These are phyloP conservation scores for Talaromyces trachyspermus DNA, from an alignment of 495 filamentous ascomycete species.

Conservation along the genomic window DNA sequence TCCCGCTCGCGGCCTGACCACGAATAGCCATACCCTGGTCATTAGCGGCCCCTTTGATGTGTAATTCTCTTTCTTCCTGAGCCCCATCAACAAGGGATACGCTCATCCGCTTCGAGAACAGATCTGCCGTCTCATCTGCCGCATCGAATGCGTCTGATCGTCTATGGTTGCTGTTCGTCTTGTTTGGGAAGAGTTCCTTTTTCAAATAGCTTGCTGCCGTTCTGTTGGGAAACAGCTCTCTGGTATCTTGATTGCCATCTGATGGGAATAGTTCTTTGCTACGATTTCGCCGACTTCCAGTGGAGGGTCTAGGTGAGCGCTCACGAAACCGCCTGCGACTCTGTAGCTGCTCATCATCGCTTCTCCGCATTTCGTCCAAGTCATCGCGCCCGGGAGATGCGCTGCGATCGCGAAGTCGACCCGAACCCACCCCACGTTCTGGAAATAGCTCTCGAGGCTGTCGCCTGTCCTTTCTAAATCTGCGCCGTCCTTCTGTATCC, in stretches of 20 bases:
- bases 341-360: conserved; percentile 30
- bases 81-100: conserved; percentile 45
- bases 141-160: conserved; percentile 59
- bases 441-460: conserved; percentile 48
- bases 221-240: conserved; percentile 46
- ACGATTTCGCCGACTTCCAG: conserved; percentile 21
- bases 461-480: conserved; percentile 21
- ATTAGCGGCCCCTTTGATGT: conserved; percentile 55
- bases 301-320: conserved; percentile 26
- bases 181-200: conserved; percentile 67
- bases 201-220: conserved; percentile 36
- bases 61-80: conserved; percentile 34
- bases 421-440: conserved; percentile 19
- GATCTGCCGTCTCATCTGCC: conserved; percentile 53
- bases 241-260: conserved; percentile 17
- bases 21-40: conserved; percentile 60
- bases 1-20: conserved; percentile 41
- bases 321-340: conserved; percentile 35
- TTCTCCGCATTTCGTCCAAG: conserved; percentile 45
- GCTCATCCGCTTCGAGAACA: conserved; percentile 46
- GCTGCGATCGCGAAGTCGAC: conserved; percentile 52
- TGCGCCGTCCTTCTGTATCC: conserved; percentile 25
- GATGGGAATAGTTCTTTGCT: conserved; percentile 41
- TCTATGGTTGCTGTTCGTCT: conserved; percentile 51
- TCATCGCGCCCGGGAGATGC: conserved; percentile 65